Base-by-base conservation (phyloP, 1,139 yeast species). In the Suhomyces anneliseae region DNA sequence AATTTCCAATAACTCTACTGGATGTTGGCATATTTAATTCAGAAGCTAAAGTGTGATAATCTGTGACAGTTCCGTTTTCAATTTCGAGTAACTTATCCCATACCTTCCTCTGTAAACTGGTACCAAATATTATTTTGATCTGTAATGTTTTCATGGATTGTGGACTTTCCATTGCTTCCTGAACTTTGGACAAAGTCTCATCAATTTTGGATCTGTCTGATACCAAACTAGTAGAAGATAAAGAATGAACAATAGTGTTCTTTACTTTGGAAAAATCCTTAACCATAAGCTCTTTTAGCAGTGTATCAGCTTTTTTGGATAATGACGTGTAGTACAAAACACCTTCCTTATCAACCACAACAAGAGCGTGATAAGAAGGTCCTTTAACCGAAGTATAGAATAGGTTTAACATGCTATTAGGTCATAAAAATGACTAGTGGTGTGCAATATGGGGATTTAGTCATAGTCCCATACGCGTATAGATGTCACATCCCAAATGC, bases 1-100 rank as follows among this genome's bases (percentile, higher is more conserved):
- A 54, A 46, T 58, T 60, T 2, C 66, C 69, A 12, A 65, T 49
- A 0, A 53, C 66, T 24, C 68, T 49, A 34, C 59, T 51, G n/a
- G 61, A 53, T 1, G 38, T 49, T 1, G 61, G 57, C 50, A 55
- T 49, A 15, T 49, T 48, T 41, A 64, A 42, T 1, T 50, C 42
- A 3, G 39, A 39, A 1, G 66, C 66, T 11, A 64, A 42, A 15
- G 52, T 40, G 8, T 51, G 42, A 39, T 64, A 64, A 8, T 53
- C 48, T n/a, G 53, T 51, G 0, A 56, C 54, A 15, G 53, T 36
- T 19, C 61, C 64, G 3, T 38, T 39, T 11, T 58, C 49, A 15
- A 61, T 43, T 8, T 44, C 38, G n/a, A 52, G 29, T 11, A 64
- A 50, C 27, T 52, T 47, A 8, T 49, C 36, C 69, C 69, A 64